A percentile compares a stretch with the other conserved stretches of the same genome.
phyloP scores from a whole-genome alignment of 306 rosid species.

The Chamaecrista fasciculata region DNA sequence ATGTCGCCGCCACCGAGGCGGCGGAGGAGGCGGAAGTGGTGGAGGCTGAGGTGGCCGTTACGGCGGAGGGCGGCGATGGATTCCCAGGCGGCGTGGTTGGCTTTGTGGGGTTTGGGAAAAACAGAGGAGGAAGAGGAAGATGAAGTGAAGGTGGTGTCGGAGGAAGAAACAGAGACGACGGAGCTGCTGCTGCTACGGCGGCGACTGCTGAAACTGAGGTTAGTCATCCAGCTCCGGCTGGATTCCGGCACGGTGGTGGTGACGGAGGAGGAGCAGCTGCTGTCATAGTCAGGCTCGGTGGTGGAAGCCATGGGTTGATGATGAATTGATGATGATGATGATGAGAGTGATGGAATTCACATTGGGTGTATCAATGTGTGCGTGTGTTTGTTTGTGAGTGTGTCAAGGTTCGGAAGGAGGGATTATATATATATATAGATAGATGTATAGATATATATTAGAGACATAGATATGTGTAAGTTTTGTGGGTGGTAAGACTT shows the following conservation, averaged over 20 bases:
- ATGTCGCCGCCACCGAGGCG: conserved; percentile 88
- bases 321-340: too few species aligned
- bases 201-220: conserved; percentile 78
- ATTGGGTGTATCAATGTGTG: conserved; percentile 27
- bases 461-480: too few species aligned
- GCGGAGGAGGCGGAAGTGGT: conserved; percentile 74
- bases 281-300: conserved; percentile 69
- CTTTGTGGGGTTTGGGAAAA: conserved; percentile 74
- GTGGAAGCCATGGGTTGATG: conserved; percentile 33
- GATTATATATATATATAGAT: too few species aligned
- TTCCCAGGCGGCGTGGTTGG: conserved; percentile 87
- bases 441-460: too few species aligned
- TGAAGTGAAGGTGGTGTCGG: conserved; percentile 34
- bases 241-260: conserved; percentile 85
- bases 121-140: conserved; percentile 27
- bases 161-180: conserved; percentile 56
- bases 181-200: conserved; percentile 68
- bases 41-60: conserved; percentile 68
- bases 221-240: conserved; percentile 81
- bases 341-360: conserved; percentile 35
- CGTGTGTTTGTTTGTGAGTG: too few species aligned
- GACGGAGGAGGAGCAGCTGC: conserved; percentile 79
- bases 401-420: too few species aligned
- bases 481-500: too few species aligned
- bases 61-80: conserved; percentile 66